Evolutionary conservation across 768 basidiomycete species (phyloP), one percentile per base, ranked within the genome.

Genomic region (Mycena alexandri): DNA sequence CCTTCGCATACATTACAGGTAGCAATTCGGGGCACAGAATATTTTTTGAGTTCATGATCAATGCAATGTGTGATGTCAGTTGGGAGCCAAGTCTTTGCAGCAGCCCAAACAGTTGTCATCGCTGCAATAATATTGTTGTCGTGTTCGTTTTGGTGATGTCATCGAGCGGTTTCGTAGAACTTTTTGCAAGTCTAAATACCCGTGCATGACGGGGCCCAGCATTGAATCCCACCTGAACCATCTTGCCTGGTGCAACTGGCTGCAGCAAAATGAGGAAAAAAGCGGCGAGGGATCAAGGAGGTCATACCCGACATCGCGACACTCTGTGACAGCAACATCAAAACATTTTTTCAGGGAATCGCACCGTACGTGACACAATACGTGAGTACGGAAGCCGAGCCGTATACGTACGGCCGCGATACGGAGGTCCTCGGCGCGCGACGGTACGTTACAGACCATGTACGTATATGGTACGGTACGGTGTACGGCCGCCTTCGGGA

Each of bases 141-240:
- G 22, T 57, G 63, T 17, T 29, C 10, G 25, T 33, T 16, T 19
- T 34, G 12, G 44, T 47, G 0, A 4, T 8, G 1, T 16, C 3
- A 14, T 65, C 64, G 12, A 65, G 25, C 12, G 24, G 33, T 25
- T 65, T 65, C 3, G 38, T 52, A 21, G 9, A 65, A 29, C 64
- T 57, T 12, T 57, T 58, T 6, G 47, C 55, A 29, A 19, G 38
- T 3, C 63, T 54, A 12, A 56, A 64, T 2, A 64, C 55, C 13
- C 19, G 63, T 7, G 63, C 63, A 64, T 64, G 63, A 34, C 46
- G 46, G 3, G 63, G 63, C 2, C 63, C 63, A 29, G 63, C 56
- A 53, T 59, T 65, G 14, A n/a, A 65, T 25, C 64, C 64, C 6
- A 53, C 12, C 56, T 65, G 57, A 3, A 54, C 64, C 48, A 65